Evolutionary conservation across 805 yeast species (phyloP), one percentile per base, ranked within the genome.

Genomic region (Yamadazyma takamatsuzukensis): DNA sequence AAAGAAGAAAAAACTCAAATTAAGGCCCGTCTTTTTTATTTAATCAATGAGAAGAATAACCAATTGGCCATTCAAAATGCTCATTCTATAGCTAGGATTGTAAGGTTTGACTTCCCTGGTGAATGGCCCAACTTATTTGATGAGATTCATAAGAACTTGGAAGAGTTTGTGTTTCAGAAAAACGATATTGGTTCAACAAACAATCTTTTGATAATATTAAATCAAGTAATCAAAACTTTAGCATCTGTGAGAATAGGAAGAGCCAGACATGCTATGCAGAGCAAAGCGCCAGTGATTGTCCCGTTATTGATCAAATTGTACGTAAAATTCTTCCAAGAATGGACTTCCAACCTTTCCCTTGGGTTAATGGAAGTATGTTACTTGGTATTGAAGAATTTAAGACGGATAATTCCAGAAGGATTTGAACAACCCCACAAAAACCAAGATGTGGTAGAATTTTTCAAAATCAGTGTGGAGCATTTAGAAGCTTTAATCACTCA

Each of bases 51-150:
- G 49, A 76, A 80, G 32, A 85, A 86, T 47, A 76, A 73, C 38
- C 93, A 80, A 50, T 65, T 90, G 38, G 62, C 82, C 18, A 72
- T 83, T 18, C 97, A 93, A 59, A 83, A 85, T 53, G 94, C 97
- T 0, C 83, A 84, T 43, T 80, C 94, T 0, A 66, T 84, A 5
- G 80, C 95, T 1, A 68, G 80, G 39, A 83, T 93, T 17, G 82
- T 84, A 16, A 62, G 97, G 31, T 66, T 77, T 36, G 98, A 93
- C 48, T 93, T 85, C 52, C 97, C 97, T 0, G 55, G 62, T 2
- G 88, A 81, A 28, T 93, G 97, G 97, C 88, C 94, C 0, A 56
- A 71, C 2, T 52, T 93, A 13, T 83, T 93, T 49, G 89, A 83
- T 36, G 80, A 79, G 10, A 40, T 82, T 1, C 68, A 74, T 27